Percentiles rank a stretch among this genome's conserved stretches.
Evolutionary conservation across 306 rosid species (phyloP).

Genomic region (Abrus precatorius): DNA sequence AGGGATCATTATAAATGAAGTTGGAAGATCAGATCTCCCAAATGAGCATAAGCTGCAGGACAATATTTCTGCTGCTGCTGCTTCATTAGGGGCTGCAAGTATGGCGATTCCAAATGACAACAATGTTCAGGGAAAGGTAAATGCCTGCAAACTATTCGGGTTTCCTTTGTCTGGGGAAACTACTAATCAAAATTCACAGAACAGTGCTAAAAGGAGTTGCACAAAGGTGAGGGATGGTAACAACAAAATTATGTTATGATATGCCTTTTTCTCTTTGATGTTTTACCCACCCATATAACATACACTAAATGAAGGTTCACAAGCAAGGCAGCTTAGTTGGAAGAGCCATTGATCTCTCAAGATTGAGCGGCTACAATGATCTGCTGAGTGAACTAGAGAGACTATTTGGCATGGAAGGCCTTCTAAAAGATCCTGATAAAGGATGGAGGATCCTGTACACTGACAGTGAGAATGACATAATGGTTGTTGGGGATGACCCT

Average conservation of each 20-base stretch:
- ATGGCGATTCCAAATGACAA: slow-evolving; percentile 63
- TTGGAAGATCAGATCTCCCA: slow-evolving; percentile 59
- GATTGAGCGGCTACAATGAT: slow-evolving; percentile 78
- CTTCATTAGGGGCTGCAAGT: slow-evolving; percentile 56
- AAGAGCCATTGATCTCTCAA: slow-evolving; percentile 96
- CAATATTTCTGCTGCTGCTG: slow-evolving; percentile 55
- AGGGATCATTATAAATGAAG: slow-evolving; percentile 58
- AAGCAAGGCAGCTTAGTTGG: slow-evolving; percentile 99
- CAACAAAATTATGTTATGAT: slow-evolving; percentile 57
- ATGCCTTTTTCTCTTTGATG: slow-evolving; percentile 57
- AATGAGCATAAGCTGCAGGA: slow-evolving; percentile 64
- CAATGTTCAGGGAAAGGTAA: slow-evolving; percentile 54
- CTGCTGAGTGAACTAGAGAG: slow-evolving; percentile 89
- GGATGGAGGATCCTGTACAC: slow-evolving; percentile 97
- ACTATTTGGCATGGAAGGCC: slow-evolving; percentile 97
- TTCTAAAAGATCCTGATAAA: slow-evolving; percentile 77
- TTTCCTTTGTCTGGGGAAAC: slow-evolving; percentile 84
- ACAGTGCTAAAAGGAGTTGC: slow-evolving; percentile 86
- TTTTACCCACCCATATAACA: slow-evolving; percentile 65
- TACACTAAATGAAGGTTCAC: slow-evolving; percentile 92
- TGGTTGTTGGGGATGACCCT: slow-evolving; percentile 98
- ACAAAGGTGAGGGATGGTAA: slow-evolving; percentile 85
- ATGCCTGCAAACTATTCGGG: slow-evolving; percentile 85
- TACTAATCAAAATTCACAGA: slow-evolving; percentile 58
- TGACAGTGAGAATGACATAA: slow-evolving; percentile 93